Base-by-base conservation (phyloP, 768 basidiomycete species). In the Imleria badia region DNA sequence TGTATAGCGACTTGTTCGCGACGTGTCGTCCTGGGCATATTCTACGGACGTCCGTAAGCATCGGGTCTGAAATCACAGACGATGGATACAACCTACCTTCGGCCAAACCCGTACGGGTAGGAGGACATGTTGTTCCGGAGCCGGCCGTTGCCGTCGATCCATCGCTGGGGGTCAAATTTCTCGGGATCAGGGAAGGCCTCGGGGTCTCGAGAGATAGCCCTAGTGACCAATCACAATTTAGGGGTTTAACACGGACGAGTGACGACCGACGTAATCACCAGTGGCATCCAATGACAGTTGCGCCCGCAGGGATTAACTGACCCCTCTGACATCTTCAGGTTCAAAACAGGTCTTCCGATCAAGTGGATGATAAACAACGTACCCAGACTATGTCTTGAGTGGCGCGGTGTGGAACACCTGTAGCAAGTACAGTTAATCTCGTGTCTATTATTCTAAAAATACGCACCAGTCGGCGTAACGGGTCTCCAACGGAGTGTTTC, bases 371-470 rank as follows among this genome's bases (percentile, higher is more conserved):
- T 36, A 11, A n/a, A 15, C 7, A 39, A 45, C 61, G 7, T 56
- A 83, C 83, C 81, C 82, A 87, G 22, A 81, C 61, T 35, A 88
- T 76, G 51, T 87, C 85, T 45, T 78, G 78, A 0, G 83, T 86
- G 1, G 84, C 78, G 13, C 79, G 78, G 57, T 89, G 87, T 1
- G 81, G 73, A 52, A 86, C 81, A 0, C 85, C 66, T 67, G 15
- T 3, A 29, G 17, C 45, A 31, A 17, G 7, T 14, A 23, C 6
- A 8, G 26, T 55, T n/a, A 48, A 35, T 26, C 15, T 20, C 31
- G 9, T n/a, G 8, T 5, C 6, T 5, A 5, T 2, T 14, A 5
- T 12, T 35, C 15, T 20, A 1, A 20, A 49, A n/a, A 33, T 11
- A 48, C 44, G 51, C 10, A 63, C 74, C 73, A 19, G 60, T 52